These are phyloP conservation scores for Aspergillus piperis DNA, from an alignment of 2,329 filamentous ascomycete genomes.

Conservation along the genomic window DNA sequence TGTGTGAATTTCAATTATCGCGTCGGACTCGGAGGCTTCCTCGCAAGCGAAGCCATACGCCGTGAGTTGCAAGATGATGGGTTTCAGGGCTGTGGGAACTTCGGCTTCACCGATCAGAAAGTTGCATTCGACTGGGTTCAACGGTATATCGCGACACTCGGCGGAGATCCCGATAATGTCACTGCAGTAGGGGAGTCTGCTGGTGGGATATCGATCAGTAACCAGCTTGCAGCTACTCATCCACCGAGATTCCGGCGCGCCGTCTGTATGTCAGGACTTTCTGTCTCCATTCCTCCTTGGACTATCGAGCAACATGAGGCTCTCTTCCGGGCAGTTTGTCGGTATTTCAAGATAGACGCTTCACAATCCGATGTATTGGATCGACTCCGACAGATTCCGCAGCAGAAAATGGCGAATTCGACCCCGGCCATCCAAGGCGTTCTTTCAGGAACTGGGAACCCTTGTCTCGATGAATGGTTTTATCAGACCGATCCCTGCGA, in stretches of 20 bases:
- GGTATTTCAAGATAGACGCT: conserved; percentile 24
- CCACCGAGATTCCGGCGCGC: conserved; percentile 27
- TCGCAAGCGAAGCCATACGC: conserved; percentile 20
- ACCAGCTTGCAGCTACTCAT: conserved; percentile 23
- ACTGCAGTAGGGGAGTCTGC: conserved; percentile 32
- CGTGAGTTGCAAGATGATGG: conserved; percentile 24
- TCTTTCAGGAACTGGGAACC: conserved; percentile 26
- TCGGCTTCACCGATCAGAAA: conserved; percentile 41
- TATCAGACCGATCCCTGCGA: conserved; percentile 19
- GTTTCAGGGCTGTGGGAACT: conserved; percentile 36
- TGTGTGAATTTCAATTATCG: conserved; percentile 32
- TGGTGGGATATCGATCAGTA: conserved; percentile 30
- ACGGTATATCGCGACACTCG: conserved; percentile 34
- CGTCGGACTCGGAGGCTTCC: conserved; percentile 29
- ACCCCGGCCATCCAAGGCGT: conserved; percentile 27
- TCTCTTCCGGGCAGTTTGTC: conserved; percentile 23
- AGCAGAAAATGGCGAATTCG: conserved; percentile 28
- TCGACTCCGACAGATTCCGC: conserved; percentile 22
- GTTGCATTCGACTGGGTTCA: conserved; percentile 39
- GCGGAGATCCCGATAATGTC: conserved; percentile 36
- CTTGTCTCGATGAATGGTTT: conserved; percentile 31
- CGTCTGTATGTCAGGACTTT: conserved; percentile 28
- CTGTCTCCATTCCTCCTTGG: conserved; percentile 26
- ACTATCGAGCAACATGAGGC: conserved; percentile 25
- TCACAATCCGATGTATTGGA: conserved; percentile 17